Percentiles rank a stretch among this genome's conserved stretches.
Conservation (phyloP, 441 rosid genomes). For the Croton laevigatus region DNA sequence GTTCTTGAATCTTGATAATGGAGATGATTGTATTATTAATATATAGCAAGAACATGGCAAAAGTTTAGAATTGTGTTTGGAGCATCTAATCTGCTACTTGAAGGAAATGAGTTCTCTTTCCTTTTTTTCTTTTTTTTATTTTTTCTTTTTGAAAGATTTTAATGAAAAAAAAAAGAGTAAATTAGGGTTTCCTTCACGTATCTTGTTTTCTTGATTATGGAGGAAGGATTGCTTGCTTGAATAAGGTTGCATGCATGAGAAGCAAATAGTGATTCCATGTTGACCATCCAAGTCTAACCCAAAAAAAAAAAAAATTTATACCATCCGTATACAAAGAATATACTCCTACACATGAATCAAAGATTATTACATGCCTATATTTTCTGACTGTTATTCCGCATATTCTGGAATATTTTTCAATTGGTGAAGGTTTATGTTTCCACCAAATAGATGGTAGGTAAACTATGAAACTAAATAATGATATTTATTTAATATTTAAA, state of each 20-base stretch:
- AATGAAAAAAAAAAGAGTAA: too few relatives aligned
- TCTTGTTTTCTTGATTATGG: slow-evolving; percentile 11
- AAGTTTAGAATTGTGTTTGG: background rate
- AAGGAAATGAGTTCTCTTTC: too few relatives aligned
- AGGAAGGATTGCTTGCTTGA: slow-evolving; percentile 22
- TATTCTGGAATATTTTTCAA: background rate
- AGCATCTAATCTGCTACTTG: too few relatives aligned
- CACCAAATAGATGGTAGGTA: too few relatives aligned
- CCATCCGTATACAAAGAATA: background rate
- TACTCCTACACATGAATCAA: background rate
- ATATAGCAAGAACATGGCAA: background rate
- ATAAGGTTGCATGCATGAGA: slow-evolving; percentile 23
- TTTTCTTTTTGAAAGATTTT: slow-evolving; percentile 22
- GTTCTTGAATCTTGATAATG: background rate
- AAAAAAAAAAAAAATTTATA: too few relatives aligned
- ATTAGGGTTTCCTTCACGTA: too few relatives aligned
- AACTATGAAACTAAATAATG: too few relatives aligned
- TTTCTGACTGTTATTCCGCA: slow-evolving; percentile 3
- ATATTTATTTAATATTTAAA: too few relatives aligned
- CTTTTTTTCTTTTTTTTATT: too few relatives aligned
- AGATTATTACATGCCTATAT: background rate
- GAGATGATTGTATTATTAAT: background rate
- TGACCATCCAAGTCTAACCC: slow-evolving; percentile 26
- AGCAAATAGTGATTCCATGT: slow-evolving; percentile 24
- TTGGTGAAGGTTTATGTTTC: background rate